Conservation (phyloP, 2,329 filamentous ascomycete genomes). For the Leptosphaerulina australis region DNA sequence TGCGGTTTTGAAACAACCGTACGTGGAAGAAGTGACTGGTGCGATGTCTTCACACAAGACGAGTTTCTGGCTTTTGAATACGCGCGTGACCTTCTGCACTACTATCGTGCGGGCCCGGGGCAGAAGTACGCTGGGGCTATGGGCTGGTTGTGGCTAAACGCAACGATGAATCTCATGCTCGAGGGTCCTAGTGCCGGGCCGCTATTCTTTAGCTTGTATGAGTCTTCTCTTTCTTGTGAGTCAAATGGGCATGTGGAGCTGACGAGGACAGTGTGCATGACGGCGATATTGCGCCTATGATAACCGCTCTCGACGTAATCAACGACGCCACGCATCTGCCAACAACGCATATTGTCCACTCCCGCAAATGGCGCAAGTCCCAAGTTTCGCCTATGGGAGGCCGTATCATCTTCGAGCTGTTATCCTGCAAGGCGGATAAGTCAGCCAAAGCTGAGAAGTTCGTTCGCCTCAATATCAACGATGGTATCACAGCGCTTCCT, state of each 20-base stretch:
- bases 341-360: conserved; percentile 50
- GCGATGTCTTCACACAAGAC: conserved; percentile 59
- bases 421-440: conserved; percentile 45
- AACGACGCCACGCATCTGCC: conserved; percentile 54
- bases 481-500: conserved; percentile 59
- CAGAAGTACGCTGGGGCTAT: conserved; percentile 60
- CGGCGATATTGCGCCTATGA: conserved; percentile 62
- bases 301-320: conserved; percentile 60
- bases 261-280: conserved; percentile 57
- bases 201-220: conserved; percentile 65
- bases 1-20: conserved; percentile 65
- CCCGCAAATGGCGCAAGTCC: conserved; percentile 61
- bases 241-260: not conserved
- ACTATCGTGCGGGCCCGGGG: conserved; percentile 64
- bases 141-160: conserved; percentile 65
- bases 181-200: conserved; percentile 52
- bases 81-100: conserved; percentile 63
- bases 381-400: conserved; percentile 64
- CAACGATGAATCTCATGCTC: conserved; percentile 57
- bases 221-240: conserved; percentile 6
- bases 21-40: conserved; percentile 62
- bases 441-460: conserved; percentile 33
- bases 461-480: conserved; percentile 63
- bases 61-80: conserved; percentile 65
- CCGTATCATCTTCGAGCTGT: conserved; percentile 60